Evolutionary conservation across 2,329 filamentous ascomycete species (phyloP), one percentile per base, ranked within the genome.

Genomic region (Alternaria burnsii): DNA sequence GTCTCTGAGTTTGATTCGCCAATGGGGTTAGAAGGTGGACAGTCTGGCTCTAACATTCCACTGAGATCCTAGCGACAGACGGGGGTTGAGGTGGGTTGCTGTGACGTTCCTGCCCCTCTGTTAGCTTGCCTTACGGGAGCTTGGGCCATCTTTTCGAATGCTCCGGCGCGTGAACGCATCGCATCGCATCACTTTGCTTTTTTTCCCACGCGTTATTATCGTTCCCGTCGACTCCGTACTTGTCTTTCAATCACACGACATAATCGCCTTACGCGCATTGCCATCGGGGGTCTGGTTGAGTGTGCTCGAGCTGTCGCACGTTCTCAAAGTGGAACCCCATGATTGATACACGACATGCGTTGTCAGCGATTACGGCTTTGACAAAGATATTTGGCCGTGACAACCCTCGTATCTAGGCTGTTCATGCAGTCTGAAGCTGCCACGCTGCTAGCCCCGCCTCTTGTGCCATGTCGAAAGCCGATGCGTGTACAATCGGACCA

Each of bases 321-420:
- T 51, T 58, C 41, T 20, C 53, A 36, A 28, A 22, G 52, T 51
- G 52, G 57, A 41, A 47, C 42, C 53, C 58, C 53, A 44, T 41
- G 41, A 34, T 57, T 38, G 34, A 46, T 60, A 48, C 58, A 43
- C 55, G 36, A 54, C 66, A 67, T 71, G 71, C 71, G 69, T 55
- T 60, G 71, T 74, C 71, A 71, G 69, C 69, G 53, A 68, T 68
- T 67, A 63, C 61, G 51, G 24, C 32, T 60, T 55, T 70, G 66
- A 71, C 70, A 71, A 69, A 73, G 53, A 47, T n/a, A 38, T 53
- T 38, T 46, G 43, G 36, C 47, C 42, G 30, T 43, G 32, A 38
- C 36, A 41, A 24, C 42, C 46, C 28, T 42, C 20, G 40, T 24
- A 28, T 52, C 22, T 42, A 57, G 38, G 26, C 47, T 52, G 32